phyloP scores from a whole-genome alignment of 1,284 basidiomycete species.

The Apiotrichum laibachii region DNA sequence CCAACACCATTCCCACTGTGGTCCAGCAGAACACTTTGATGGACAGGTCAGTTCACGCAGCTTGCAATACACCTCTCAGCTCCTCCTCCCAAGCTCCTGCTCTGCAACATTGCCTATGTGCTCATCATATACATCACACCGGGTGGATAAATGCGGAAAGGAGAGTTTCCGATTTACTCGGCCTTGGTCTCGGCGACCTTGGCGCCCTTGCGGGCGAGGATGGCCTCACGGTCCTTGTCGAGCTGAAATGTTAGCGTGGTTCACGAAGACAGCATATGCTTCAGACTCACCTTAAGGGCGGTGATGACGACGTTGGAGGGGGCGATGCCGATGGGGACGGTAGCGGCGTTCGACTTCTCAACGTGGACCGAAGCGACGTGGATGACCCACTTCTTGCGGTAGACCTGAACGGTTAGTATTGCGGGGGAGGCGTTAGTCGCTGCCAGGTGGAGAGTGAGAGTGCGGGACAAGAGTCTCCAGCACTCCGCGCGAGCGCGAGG shows the following conservation, averaged over 20 bases:
- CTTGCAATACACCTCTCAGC: no score
- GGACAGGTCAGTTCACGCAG: no score
- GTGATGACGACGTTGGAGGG: constrained; percentile 97
- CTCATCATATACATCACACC: no score
- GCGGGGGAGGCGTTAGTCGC: constrained; percentile 9
- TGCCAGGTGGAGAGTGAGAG: constrained; percentile 3
- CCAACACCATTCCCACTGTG: no score
- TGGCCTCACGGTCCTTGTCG: constrained; percentile 54
- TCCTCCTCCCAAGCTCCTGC: no score
- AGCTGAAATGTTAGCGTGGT: constrained; percentile 22
- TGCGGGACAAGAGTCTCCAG: no score
- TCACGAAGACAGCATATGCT: no score
- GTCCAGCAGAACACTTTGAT: no score
- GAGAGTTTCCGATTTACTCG: constrained; percentile 32
- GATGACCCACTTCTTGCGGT: constrained; percentile 99
- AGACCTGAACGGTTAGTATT: constrained; percentile 60
- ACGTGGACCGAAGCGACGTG: constrained; percentile 97
- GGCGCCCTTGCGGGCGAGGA: constrained; percentile 54
- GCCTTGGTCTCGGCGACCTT: constrained; percentile 44
- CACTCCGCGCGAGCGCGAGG: no score
- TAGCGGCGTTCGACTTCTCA: constrained; percentile 97
- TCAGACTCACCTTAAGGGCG: constrained; percentile 63
- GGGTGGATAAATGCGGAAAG: neutral
- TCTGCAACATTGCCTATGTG: no score
- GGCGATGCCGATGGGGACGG: constrained; percentile 90